These are phyloP conservation scores for Solanum habrochaites DNA, from an alignment of 257 asterid species.

Conservation along the genomic window DNA sequence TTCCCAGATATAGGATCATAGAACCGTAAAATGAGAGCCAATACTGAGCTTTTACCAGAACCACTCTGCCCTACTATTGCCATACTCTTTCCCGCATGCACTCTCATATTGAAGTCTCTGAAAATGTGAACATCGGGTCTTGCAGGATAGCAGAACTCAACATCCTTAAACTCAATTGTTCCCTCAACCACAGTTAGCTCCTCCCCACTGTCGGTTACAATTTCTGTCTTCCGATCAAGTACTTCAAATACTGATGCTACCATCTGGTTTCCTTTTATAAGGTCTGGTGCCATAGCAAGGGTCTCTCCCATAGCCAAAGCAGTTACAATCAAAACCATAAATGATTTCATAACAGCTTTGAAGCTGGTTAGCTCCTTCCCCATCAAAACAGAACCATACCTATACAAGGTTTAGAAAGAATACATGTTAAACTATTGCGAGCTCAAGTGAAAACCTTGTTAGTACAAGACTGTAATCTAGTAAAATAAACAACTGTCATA, in stretches of 20 bases:
- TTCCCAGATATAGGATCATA: constrained; percentile 85
- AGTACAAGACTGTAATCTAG: neutral
- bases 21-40: constrained; percentile 72
- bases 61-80: constrained; percentile 98
- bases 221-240: constrained; percentile 70
- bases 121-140: constrained; percentile 72
- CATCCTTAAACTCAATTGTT: constrained; percentile 57
- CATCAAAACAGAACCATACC: constrained; percentile 91
- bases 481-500: neutral
- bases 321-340: constrained; percentile 82
- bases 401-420: constrained; percentile 1
- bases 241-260: constrained; percentile 80
- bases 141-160: constrained; percentile 90
- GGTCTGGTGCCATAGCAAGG: constrained; percentile 97
- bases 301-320: constrained; percentile 98
- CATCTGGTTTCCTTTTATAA: constrained; percentile 87
- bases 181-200: constrained; percentile 59
- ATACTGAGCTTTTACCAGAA: constrained; percentile 95
- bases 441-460: neutral
- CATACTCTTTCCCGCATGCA: constrained; percentile 73
- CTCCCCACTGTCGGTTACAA: constrained; percentile 63
- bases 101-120: constrained; percentile 72
- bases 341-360: constrained; percentile 78
- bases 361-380: constrained; percentile 73
- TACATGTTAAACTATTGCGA: neutral